Base-by-base conservation (phyloP, 805 yeast genomes). In the Candida ortonii region DNA sequence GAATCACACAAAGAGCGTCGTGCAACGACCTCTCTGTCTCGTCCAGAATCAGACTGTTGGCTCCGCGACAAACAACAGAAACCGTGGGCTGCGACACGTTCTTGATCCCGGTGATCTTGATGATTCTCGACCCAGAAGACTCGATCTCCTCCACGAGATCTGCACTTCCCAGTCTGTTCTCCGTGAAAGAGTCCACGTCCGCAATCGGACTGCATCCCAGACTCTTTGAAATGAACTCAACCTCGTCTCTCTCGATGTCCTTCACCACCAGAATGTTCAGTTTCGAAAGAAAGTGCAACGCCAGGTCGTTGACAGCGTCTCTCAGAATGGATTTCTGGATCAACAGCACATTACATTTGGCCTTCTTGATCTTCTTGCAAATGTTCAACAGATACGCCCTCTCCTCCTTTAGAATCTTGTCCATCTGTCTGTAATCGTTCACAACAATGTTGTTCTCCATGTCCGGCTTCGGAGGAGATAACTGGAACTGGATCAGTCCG, bases 371-470 rank as follows among this genome's bases (percentile, higher is more conserved):
- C 59, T 86, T 87, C 65, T 93, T 93, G 70, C 96, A 89, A 59
- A 93, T 84, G 61, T 90, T 90, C 58, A 93, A 74, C 55, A 93
- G 68, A 59, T 93, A 93, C 18, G 96, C 93, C 60, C 99, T 81
- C 71, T 93, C 98, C 66, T 93, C 99, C 59, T 94, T 93, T 58
- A 93, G 71, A 50, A 93, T 93, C 68, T 90, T 93, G 65, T 93
- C 99, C 99, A 93, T 93, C 65, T 93, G 98, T 64, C 98, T 78
- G 69, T 93, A 93, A 63, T 93, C 99, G 57, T 85, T 93, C 36
- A 93, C 97, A 38, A 93, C 95, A 31, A 93, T 90, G 58, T 89
- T 90, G 63, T 93, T 93, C 67, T 93, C 98, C 83, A 94, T 83
- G 57, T 88, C 97, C 14, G 97, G 97, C 59, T 88, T 88, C 47